Evolutionary conservation across 2,329 filamentous ascomycete genomes (phyloP), one percentile per base, ranked within the genome.

Genomic region (Neocucurbitaria cava): DNA sequence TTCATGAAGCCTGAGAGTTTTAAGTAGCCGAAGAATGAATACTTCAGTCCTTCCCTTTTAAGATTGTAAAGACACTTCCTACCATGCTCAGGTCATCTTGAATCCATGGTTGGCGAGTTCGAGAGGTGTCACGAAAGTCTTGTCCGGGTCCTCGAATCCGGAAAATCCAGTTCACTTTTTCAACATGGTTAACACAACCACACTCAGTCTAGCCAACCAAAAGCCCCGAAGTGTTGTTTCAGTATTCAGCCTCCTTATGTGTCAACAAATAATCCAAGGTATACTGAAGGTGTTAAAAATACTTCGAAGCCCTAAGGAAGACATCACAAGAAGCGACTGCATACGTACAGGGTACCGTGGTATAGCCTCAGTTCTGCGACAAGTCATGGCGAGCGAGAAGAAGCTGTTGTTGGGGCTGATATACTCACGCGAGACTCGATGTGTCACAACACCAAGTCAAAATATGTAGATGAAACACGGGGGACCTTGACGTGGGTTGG

Each of bases 41-140:
- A 42, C 28, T 50, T 50, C 38, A 54, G 43, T 42, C 7, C 23
- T 35, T 26, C 11, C 24, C 33, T 36, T 43, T 31, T n/a, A n/a
- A n/a, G n/a, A 33, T 23, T 31, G 8, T 8, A 31, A 50, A 33
- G 23, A 54, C 11, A 31, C 18, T 24, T 28, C 30, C 8, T 44
- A 21, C 24, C 46, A 46, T 46, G 28, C 31, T 31, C 24, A 21
- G n/a, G n/a, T 44, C 42, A 31, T 44, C 43, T 30, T 30, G 11
- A 35, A 41, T 38, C 46, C 51, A 44, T 57, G 54, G 42, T 40
- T 50, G 49, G 54, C 42, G 54, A 47, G 35, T 50, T 54, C 43
- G 28, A 48, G 38, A 43, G 38, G 23, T 30, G 54, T 47, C 51
- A 38, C 46, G 42, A 51, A 50, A 44, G 39, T n/a, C 24, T 20